Evolutionary conservation across 257 asterid genomes (phyloP).

Genomic region (Primulina huaijiensis): DNA sequence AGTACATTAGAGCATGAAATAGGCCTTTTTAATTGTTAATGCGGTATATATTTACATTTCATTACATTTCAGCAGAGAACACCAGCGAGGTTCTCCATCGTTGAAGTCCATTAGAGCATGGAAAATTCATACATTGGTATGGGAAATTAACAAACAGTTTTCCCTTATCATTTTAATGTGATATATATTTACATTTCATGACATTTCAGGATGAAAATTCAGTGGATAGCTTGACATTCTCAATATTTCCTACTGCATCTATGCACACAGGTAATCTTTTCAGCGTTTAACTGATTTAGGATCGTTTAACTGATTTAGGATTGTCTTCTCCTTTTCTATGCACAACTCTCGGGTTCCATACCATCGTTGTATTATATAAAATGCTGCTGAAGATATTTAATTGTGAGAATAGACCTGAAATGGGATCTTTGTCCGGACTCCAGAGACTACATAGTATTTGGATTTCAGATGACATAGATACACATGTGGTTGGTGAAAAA

Average conservation of each 20-base stretch:
- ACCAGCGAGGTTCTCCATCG: conserved; percentile 98
- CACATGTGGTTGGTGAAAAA: neutral
- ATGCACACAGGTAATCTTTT: conserved; percentile 77
- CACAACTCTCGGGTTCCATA: neutral
- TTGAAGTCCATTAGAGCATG: conserved; percentile 90
- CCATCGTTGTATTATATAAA: neutral
- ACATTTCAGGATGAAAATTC: conserved; percentile 72
- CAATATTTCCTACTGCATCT: conserved; percentile 77
- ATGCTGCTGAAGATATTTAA: neutral
- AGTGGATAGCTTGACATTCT: conserved; percentile 63
- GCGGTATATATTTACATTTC: conserved; percentile 7
- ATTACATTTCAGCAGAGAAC: conserved; percentile 62
- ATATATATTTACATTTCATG: conserved; percentile 21
- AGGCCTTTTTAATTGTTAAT: too few species aligned
- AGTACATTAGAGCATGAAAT: too few species aligned
- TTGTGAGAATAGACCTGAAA: neutral
- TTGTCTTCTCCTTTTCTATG: neutral
- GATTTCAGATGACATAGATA: neutral
- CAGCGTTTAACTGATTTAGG: neutral
- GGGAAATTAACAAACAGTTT: conserved; percentile 11
- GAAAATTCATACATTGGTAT: conserved; percentile 79
- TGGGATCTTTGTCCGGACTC: neutral
- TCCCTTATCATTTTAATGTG: conserved; percentile 10
- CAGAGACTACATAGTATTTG: neutral
- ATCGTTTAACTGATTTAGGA: neutral